A percentile compares a stretch with the other conserved stretches of the same genome.
Evolutionary conservation across 1,139 yeast genomes (phyloP).

Genomic region (Yueomyces sp.): DNA sequence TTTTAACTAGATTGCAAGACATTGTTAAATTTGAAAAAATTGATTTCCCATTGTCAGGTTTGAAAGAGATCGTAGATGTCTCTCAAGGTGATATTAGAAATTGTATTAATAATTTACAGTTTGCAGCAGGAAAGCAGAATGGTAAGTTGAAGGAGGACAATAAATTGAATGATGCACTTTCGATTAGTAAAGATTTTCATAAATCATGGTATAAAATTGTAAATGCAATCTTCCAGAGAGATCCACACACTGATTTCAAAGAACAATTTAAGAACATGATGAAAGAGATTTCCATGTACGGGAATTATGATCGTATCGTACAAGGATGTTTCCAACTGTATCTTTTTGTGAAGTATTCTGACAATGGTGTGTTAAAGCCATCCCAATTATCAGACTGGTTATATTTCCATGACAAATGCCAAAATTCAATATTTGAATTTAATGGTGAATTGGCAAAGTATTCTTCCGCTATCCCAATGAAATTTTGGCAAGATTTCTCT

Average conservation of each 20-base stretch:
- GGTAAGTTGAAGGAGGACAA: slow-evolving; percentile 8
- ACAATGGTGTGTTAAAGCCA: slow-evolving; percentile 55
- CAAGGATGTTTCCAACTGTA: slow-evolving; percentile 65
- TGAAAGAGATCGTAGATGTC: slow-evolving; percentile 49
- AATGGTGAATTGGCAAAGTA: slow-evolving; percentile 44
- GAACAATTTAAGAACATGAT: slow-evolving; percentile 37
- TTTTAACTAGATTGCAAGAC: slow-evolving; percentile 34
- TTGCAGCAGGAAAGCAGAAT: slow-evolving; percentile 25
- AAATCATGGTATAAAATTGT: slow-evolving; percentile 48
- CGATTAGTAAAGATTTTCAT: slow-evolving; percentile 38
- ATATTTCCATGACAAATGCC: slow-evolving; percentile 46
- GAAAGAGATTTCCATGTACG: slow-evolving; percentile 34
- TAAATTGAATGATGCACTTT: slow-evolving; percentile 9
- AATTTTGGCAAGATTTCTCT: slow-evolving; percentile 54
- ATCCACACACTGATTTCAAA: slow-evolving; percentile 31
- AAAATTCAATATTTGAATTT: slow-evolving; percentile 32
- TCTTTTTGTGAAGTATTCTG: slow-evolving; percentile 44
- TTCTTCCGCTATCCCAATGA: slow-evolving; percentile 45
- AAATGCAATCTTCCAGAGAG: slow-evolving; percentile 40
- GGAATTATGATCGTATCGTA: slow-evolving; percentile 49
- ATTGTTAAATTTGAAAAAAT: slow-evolving; percentile 40
- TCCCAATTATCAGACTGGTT: slow-evolving; percentile 66
- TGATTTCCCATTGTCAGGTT: slow-evolving; percentile 25
- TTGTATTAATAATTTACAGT: slow-evolving; percentile 75
- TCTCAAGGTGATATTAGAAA: slow-evolving; percentile 82